Conservation (phyloP, 257 asterid genomes). For the Penstemon eatonii region DNA sequence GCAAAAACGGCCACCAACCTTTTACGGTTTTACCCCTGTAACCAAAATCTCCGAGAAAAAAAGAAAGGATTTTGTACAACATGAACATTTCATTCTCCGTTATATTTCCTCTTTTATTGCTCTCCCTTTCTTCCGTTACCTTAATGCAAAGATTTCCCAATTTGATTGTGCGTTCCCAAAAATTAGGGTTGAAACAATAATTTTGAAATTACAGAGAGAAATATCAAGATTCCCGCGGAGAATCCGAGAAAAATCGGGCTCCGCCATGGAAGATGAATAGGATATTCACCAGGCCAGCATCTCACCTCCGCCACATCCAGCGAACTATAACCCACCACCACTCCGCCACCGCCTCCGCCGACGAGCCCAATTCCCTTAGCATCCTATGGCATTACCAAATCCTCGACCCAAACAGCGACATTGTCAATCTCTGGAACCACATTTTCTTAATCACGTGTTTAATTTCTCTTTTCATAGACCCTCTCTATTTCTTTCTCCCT, state of each 20-base stretch:
- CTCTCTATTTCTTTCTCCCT: conserved; percentile 42
- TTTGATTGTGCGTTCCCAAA: no score
- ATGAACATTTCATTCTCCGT: no score
- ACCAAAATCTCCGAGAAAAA: no score
- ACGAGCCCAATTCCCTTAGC: conserved; percentile 32
- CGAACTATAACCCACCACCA: conserved; percentile 46
- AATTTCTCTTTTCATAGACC: conserved; percentile 82
- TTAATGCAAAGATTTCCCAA: no score
- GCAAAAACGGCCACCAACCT: no score
- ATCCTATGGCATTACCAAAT: conserved; percentile 73
- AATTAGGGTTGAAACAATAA: no score
- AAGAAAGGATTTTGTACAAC: no score
- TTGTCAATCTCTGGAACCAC: conserved; percentile 87
- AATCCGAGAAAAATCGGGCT: conserved; percentile 55
- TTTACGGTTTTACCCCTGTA: no score
- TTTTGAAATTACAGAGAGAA: no score
- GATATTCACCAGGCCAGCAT: conserved; percentile 69
- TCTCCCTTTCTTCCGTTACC: no score
- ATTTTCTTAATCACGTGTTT: conserved; percentile 50
- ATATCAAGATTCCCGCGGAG: conserved; percentile 30
- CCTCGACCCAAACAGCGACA: conserved; percentile 88
- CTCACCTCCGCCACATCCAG: conserved; percentile 78
- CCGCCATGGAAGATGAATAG: conserved; percentile 99
- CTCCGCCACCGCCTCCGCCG: background rate
- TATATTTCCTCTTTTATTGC: no score